Evolutionary conservation across 2,329 filamentous ascomycete genomes (phyloP).

Genomic region (Epichloe bromicola): DNA sequence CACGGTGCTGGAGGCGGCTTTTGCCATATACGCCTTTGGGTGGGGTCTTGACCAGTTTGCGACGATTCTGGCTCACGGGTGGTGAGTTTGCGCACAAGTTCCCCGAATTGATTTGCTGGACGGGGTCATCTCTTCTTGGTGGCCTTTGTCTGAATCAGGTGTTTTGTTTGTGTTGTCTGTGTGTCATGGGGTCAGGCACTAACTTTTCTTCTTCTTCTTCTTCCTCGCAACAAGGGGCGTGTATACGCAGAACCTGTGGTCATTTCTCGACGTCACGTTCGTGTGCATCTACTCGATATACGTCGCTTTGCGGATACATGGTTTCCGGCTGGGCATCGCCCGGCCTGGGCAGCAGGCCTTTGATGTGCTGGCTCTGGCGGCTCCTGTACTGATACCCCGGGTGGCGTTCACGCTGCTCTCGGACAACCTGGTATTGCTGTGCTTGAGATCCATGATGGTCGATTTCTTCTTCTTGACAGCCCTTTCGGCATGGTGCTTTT

Average conservation of each 20-base stretch:
- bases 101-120: not conserved
- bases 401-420: slow-evolving; percentile 74
- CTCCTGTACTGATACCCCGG: slow-evolving; percentile 64
- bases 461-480: slow-evolving; percentile 70
- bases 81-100: slow-evolving; percentile 24
- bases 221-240: slow-evolving; percentile 43
- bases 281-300: slow-evolving; percentile 59
- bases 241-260: slow-evolving; percentile 81
- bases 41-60: slow-evolving; percentile 71
- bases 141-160: too few relatives aligned
- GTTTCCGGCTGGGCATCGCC: slow-evolving; percentile 36
- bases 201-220: not conserved
- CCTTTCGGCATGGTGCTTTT: slow-evolving; percentile 73
- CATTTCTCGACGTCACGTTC: slow-evolving; percentile 72
- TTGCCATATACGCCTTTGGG: slow-evolving; percentile 61
- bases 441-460: slow-evolving; percentile 70
- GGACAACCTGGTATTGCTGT: slow-evolving; percentile 74
- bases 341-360: slow-evolving; percentile 52
- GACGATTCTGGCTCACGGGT: slow-evolving; percentile 62
- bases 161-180: not conserved
- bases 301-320: slow-evolving; percentile 53
- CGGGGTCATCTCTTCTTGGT: too few relatives aligned
- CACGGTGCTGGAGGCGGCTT: slow-evolving; percentile 48
- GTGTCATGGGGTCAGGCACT: not conserved
- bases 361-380: slow-evolving; percentile 67